Evolutionary conservation across 106 monocot species (phyloP), one percentile per base, ranked within the genome.

Genomic region (Dendrobium huoshanense): DNA sequence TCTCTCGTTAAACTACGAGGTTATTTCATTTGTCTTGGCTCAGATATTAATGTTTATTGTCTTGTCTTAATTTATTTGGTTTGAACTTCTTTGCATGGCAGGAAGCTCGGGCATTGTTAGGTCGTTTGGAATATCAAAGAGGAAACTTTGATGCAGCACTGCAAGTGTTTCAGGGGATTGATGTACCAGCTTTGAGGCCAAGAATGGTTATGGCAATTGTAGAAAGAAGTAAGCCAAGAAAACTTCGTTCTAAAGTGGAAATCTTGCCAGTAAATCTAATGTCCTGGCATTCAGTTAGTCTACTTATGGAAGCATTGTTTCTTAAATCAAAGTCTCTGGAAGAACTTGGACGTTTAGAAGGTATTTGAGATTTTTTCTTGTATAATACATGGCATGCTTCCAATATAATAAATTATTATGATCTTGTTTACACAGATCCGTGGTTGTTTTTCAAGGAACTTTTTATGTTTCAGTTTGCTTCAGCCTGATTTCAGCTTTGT

Each of bases 51-150:
- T 74, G 5, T 17, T 59, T 73, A 16, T 33, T 17, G 0, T 77
- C 4, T 27, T n/a, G 18, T 44, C 33, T 81, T 73, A 11, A 9
- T 72, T 65, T 64, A 31, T 81, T 67, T 43, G 20, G 40, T 20
- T 41, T 59, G 22, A 37, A 58, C 4, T 44, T 33, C 33, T 27
- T 18, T 24, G 49, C 75, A 78, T 78, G 13, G 51, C 77, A 92
- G 93, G 96, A 96, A 83, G 96, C 96, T 5, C 72, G 96, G 56
- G 96, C 96, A 67, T 85, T 96, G 82, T 80, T 96, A 42, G 96
- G 96, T 11, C 82, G 94, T 72, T 78, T 96, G 79, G 96, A 96
- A 80, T 92, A 90, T 83, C 93, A 96, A 76, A 87, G 84, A 67
- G 93, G 96, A 40, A 96, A 96, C 65, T 87, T 91, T 77, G 90